Evolutionary conservation across 441 rosid genomes (phyloP).

Genomic region (Syzygium malaccense): DNA sequence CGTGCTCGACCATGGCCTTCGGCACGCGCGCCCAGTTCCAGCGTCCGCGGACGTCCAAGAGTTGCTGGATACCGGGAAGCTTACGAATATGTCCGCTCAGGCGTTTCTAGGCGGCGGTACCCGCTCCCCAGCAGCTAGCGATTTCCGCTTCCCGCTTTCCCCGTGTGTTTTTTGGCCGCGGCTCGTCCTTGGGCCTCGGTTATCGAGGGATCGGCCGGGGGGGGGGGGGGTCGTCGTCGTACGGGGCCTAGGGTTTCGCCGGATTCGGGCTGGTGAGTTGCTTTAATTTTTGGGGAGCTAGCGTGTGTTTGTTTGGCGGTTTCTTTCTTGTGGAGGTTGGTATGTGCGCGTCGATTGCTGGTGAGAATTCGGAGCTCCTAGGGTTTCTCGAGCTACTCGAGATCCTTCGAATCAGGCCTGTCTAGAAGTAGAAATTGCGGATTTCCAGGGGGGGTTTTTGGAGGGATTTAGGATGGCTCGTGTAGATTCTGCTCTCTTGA

Average conservation of each 20-base stretch:
- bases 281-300: neutral
- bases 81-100: constrained; percentile 50
- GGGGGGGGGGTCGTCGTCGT: neutral
- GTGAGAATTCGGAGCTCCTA: neutral
- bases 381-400: neutral
- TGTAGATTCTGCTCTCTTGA: neutral
- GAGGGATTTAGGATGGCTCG: neutral
- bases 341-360: neutral
- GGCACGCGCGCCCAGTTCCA: constrained; percentile 38
- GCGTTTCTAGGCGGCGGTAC: constrained; percentile 16
- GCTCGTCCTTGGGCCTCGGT: neutral
- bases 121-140: neutral
- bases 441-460: neutral
- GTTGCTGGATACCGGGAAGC: constrained; percentile 32
- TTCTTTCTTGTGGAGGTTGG: neutral
- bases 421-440: neutral
- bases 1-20: constrained; percentile 29
- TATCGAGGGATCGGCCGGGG: constrained; percentile 10
- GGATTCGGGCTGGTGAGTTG: neutral
- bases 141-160: neutral
- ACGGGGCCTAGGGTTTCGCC: constrained; percentile 6
- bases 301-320: neutral
- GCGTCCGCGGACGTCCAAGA: constrained; percentile 40
- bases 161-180: neutral
- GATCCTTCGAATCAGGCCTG: neutral